Conservation (phyloP, 2,329 filamentous ascomycete genomes). For the Colletotrichum gigasporum region DNA sequence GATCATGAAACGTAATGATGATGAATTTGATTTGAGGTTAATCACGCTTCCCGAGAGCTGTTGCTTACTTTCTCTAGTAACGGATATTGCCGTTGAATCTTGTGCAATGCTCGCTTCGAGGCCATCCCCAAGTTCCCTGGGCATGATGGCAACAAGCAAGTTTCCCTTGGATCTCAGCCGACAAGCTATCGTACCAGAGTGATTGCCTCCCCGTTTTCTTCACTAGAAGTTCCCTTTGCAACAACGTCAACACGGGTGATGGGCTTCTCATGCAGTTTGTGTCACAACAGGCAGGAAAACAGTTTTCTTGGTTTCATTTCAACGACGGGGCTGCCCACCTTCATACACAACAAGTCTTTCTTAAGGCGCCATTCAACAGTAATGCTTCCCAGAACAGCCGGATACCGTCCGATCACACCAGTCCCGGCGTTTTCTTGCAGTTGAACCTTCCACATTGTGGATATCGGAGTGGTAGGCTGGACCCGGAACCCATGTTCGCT, state of each 20-base stretch:
- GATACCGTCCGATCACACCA: conserved; percentile 30
- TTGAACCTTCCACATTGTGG: conserved; percentile 30
- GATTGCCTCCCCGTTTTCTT: too few species aligned
- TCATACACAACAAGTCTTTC: conserved; percentile 14
- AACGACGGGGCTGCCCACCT: conserved; percentile 1
- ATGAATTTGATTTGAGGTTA: conserved; percentile 7
- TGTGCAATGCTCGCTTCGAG: too few species aligned
- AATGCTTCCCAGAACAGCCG: not conserved
- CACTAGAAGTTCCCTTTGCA: too few species aligned
- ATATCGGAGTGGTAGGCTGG: conserved; percentile 35
- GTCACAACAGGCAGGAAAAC: conserved; percentile 4
- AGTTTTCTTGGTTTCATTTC: not conserved
- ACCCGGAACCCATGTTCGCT: conserved; percentile 43
- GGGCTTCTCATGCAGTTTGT: too few species aligned
- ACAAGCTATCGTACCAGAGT: too few species aligned
- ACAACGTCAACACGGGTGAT: too few species aligned
- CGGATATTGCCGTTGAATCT: too few species aligned
- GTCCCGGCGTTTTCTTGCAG: conserved; percentile 35
- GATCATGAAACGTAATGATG: conserved; percentile 27
- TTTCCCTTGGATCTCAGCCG: too few species aligned
- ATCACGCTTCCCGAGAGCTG: too few species aligned
- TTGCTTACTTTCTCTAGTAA: not conserved
- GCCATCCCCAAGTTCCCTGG: too few species aligned
- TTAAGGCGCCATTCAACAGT: conserved; percentile 19
- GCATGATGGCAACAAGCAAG: too few species aligned